Evolutionary conservation across 306 rosid genomes (phyloP), one percentile per base, ranked within the genome.

Genomic region (Quercus alba): DNA sequence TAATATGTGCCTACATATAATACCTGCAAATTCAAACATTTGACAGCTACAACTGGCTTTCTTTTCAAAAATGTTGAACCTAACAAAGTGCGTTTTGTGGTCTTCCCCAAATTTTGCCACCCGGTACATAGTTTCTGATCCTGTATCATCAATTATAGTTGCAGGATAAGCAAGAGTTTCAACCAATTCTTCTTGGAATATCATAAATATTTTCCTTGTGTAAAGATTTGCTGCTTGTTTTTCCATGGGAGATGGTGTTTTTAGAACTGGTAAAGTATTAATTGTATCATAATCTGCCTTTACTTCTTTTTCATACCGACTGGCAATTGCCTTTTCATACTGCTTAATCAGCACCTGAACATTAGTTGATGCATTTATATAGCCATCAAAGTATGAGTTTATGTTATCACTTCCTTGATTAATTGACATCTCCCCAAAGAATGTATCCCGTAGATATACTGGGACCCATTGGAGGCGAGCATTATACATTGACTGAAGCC

Each of bases 161-260:
- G 97, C 97, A 74, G 97, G 93, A 82, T 91, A 92, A 52, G 97
- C 97, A 78, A 92, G 90, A 78, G 97, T 91, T 85, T 91, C 97
- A 70, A 92, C 97, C 82, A 94, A 87, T 82, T 94, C 97, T 72
- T 92, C 97, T 82, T 92, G 97, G 76, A 94, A 94, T 78, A 89
- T 92, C 84, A 87, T 86, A 78, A 92, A 94, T 81, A 94, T 85
- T 80, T 88, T 88, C 83, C 92, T 85, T 1, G 97, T 92, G 76
- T 89, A 94, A 46, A 92, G 91, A 81, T 74, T 83, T 38, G 94
- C 97, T 72, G 97, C 97, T 87, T 94, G 97, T 73, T 92, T 92
- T 82, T 94, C 98, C 88, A 81, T 85, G 31, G 88, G 85, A 51
- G 88, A 85, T 3, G 88, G 85, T 2, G 88, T 85, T 56, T 74